Evolutionary conservation across 805 yeast species (phyloP), one percentile per base, ranked within the genome.

Genomic region (Candida odintsovae): DNA sequence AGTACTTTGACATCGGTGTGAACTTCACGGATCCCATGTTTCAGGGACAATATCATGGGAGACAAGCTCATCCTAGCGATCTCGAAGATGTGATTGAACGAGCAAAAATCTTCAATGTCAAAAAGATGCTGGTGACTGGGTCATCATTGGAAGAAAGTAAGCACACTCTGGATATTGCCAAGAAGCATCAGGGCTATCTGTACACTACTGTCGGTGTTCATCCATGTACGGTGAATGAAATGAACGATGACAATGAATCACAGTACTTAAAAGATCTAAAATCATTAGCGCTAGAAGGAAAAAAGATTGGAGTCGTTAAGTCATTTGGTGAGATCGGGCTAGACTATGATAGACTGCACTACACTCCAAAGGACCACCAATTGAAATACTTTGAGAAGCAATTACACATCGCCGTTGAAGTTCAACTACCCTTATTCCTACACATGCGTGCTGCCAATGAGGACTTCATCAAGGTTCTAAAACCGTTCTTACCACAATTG

Each of bases 311-410:
- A 1, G 56, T 68, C 3, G 84, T 94, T 23, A 77, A 76, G 56
- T 94, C 97, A 1, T 83, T 90, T 67, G 99, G 99, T 13, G 99
- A 94, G 66, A 80, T 94, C 43, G 99, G 99, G 0, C 70, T 94
- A 41, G 99, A 94, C 62, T 92, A 90, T 62, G 99, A 94, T 64
- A 70, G 99, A 49, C 68, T 94, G 43, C 83, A 86, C 55, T 86
- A 80, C 58, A 78, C 97, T 0, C 70, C 86, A 2, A 78, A 72
- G 47, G 82, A 77, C 7, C 76, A 78, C 50, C 99, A 94, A 63
- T 54, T 68, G 35, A 58, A 71, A 22, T 86, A 79, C 66, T 94
- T 94, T 59, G 74, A 72, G 50, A 70, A 71, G 50, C 99, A 94
- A 64, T 71, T 94, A 50, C 83, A 86, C 45, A 63, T 87, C 16